These are phyloP conservation scores for Rhododendron williamsianum DNA, from an alignment of 148 eudicot species.

Conservation along the genomic window DNA sequence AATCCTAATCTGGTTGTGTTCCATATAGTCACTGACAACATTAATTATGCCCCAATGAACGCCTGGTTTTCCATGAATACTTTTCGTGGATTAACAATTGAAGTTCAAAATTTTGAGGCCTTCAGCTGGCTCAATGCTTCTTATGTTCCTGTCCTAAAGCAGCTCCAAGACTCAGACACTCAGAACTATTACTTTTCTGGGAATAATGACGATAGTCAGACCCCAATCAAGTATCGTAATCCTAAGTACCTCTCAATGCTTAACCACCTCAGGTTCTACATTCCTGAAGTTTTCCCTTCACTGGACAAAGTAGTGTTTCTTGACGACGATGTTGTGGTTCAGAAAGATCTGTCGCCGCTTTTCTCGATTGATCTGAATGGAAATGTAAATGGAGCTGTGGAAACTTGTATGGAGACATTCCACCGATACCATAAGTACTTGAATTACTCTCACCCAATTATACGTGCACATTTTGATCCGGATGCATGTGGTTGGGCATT, in stretches of 20 bases:
- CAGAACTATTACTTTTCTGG: constrained; percentile 75
- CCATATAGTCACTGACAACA: constrained; percentile 78
- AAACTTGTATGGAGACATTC: constrained; percentile 86
- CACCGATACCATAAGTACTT: constrained; percentile 83
- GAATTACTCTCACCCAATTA: constrained; percentile 81
- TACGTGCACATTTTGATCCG: constrained; percentile 71
- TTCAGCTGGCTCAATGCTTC: constrained; percentile 82
- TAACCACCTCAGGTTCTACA: constrained; percentile 77
- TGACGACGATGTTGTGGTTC: constrained; percentile 81
- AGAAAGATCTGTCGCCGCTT: constrained; percentile 60
- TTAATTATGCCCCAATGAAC: constrained; percentile 73
- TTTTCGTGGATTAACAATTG: constrained; percentile 58
- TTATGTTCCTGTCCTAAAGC: constrained; percentile 77
- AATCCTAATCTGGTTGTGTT: constrained; percentile 56
- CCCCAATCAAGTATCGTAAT: constrained; percentile 78
- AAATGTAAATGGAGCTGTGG: constrained; percentile 83
- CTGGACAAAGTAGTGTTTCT: constrained; percentile 69
- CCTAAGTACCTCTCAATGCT: constrained; percentile 87
- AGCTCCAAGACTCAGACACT: constrained; percentile 76
- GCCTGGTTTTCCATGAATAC: constrained; percentile 73
- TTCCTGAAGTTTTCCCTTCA: constrained; percentile 73
- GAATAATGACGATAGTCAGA: constrained; percentile 45
- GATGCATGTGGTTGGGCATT: constrained; percentile 96
- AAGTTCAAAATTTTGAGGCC: constrained; percentile 68
- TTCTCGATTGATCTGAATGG: constrained; percentile 66